phyloP scores from a whole-genome alignment of 1,284 basidiomycete genomes.

The Peniophora sp. region DNA sequence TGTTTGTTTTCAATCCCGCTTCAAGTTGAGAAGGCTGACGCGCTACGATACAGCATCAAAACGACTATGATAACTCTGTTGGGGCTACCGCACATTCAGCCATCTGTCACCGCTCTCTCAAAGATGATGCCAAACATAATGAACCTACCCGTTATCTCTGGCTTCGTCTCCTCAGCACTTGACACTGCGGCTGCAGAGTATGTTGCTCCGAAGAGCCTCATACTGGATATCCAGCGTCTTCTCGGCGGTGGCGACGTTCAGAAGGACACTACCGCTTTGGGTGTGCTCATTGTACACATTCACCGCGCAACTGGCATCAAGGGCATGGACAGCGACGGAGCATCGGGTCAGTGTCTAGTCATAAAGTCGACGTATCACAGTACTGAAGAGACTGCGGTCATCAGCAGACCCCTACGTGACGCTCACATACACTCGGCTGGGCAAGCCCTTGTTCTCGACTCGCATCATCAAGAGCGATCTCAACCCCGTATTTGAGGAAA shows the following conservation, averaged over 20 bases:
- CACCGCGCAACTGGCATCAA: slow-evolving; percentile 58
- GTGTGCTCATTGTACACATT: slow-evolving; percentile 63
- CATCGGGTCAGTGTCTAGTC: slow-evolving; percentile 39
- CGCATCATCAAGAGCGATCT: slow-evolving; percentile 60
- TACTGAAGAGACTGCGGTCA: background rate
- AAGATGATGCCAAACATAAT: slow-evolving; percentile 69
- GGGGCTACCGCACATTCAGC: slow-evolving; percentile 70
- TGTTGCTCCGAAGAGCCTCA: slow-evolving; percentile 68
- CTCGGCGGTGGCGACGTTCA: slow-evolving; percentile 52
- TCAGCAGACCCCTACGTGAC: slow-evolving; percentile 29
- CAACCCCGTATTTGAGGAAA: slow-evolving; percentile 76
- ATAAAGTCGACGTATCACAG: background rate
- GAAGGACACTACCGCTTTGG: slow-evolving; percentile 59
- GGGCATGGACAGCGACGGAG: slow-evolving; percentile 53
- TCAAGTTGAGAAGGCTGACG: slow-evolving; percentile 10
- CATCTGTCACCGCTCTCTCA: slow-evolving; percentile 69
- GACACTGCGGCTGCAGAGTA: slow-evolving; percentile 56
- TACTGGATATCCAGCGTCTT: slow-evolving; percentile 65
- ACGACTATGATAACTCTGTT: slow-evolving; percentile 54
- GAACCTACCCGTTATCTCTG: slow-evolving; percentile 70
- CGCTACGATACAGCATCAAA: slow-evolving; percentile 26
- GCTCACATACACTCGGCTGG: slow-evolving; percentile 28
- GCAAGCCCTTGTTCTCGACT: slow-evolving; percentile 67
- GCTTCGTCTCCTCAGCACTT: slow-evolving; percentile 72
- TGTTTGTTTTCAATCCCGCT: too few species aligned